Evolutionary conservation across 495 filamentous ascomycete genomes (phyloP).

Genomic region (Penicillium mononematosum): DNA sequence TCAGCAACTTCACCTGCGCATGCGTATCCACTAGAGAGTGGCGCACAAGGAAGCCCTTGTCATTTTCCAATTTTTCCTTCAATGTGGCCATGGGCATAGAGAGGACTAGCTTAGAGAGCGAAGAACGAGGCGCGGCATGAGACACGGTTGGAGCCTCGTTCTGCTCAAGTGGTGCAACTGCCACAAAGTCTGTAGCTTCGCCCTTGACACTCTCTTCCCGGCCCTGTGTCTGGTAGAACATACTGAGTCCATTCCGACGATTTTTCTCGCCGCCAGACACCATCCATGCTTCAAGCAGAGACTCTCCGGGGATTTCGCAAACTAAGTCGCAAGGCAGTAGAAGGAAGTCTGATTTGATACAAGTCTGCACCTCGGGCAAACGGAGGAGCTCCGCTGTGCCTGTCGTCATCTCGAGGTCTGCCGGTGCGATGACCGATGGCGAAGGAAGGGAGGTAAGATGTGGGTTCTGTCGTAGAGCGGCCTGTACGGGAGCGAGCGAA

Average conservation of each 20-base stretch:
- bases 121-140: slow-evolving; percentile 58
- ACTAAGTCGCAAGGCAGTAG: slow-evolving; percentile 93
- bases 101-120: slow-evolving; percentile 67
- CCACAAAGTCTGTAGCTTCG: slow-evolving; percentile 88
- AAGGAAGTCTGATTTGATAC: slow-evolving; percentile 80
- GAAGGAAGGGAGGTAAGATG: slow-evolving; percentile 77
- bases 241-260: slow-evolving; percentile 72
- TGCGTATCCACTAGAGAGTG: slow-evolving; percentile 69
- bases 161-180: slow-evolving; percentile 61
- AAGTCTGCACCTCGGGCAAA: slow-evolving; percentile 65
- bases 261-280: slow-evolving; percentile 58
- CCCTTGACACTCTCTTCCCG: slow-evolving; percentile 71
- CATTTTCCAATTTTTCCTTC: slow-evolving; percentile 71
- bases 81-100: slow-evolving; percentile 80
- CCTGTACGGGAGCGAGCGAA: slow-evolving; percentile 65
- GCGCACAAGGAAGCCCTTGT: slow-evolving; percentile 68
- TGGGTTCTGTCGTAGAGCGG: slow-evolving; percentile 81
- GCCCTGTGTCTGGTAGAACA: slow-evolving; percentile 86
- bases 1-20: slow-evolving; percentile 71
- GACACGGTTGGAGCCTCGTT: slow-evolving; percentile 42
- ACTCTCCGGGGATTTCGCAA: slow-evolving; percentile 81
- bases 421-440: slow-evolving; percentile 71
- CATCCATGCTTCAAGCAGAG: slow-evolving; percentile 89
- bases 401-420: slow-evolving; percentile 68
- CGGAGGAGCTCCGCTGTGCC: slow-evolving; percentile 90